phyloP scores from a whole-genome alignment of 1,284 basidiomycete species.

The Neonothopanus nambi region DNA sequence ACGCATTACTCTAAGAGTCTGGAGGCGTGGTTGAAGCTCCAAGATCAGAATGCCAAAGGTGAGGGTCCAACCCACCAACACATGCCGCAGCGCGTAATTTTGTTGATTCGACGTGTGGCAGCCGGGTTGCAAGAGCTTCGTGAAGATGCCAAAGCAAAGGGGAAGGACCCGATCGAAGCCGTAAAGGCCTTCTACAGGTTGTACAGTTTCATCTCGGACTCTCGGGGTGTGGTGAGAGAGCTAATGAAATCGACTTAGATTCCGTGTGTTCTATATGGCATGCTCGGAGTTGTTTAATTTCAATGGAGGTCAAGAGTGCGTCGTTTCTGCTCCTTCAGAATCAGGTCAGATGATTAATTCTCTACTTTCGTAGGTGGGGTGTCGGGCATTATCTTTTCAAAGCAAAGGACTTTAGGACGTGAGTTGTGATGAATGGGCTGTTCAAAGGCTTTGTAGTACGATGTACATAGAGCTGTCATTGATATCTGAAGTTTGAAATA shows the following conservation, averaged over 20 bases:
- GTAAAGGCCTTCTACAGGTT: slow-evolving; percentile 62
- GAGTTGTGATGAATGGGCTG: background rate
- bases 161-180: slow-evolving; percentile 50
- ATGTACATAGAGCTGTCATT: too few relatives aligned
- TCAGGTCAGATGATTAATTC: background rate
- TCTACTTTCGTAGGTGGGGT: slow-evolving; percentile 21
- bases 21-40: slow-evolving; percentile 69
- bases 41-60: slow-evolving; percentile 54
- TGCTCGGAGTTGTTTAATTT: slow-evolving; percentile 75
- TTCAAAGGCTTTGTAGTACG: too few relatives aligned
- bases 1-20: slow-evolving; percentile 68
- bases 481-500: too few relatives aligned
- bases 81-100: background rate
- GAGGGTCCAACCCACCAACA: slow-evolving; percentile 3
- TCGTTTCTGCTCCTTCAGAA: slow-evolving; percentile 15
- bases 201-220: background rate
- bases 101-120: slow-evolving; percentile 18
- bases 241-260: slow-evolving; percentile 34
- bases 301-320: slow-evolving; percentile 66
- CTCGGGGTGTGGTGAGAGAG: background rate
- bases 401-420: slow-evolving; percentile 8
- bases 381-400: slow-evolving; percentile 26
- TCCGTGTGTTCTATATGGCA: slow-evolving; percentile 76
- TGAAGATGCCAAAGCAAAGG: slow-evolving; percentile 48
- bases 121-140: slow-evolving; percentile 55